Percentiles rank a stretch among this genome's conserved stretches.
Conservation (phyloP, 352 stramenopile species). For the Phytophthora constricta region DNA sequence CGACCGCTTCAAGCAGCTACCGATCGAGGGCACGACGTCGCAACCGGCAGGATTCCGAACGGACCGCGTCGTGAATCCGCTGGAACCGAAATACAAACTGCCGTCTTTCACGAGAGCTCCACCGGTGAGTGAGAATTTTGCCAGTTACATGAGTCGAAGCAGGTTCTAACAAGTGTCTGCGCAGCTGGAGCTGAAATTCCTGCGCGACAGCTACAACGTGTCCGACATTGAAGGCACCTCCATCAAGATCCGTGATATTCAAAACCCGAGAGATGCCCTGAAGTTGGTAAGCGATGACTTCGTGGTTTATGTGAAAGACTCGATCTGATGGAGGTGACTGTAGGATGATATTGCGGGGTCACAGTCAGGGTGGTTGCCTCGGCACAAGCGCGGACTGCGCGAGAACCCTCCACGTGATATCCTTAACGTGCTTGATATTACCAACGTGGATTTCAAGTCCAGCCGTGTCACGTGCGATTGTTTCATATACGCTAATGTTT, state of each 20-base stretch:
- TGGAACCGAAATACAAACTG: slow-evolving; percentile 69
- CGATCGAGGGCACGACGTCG: slow-evolving; percentile 63
- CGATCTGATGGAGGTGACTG: neutral
- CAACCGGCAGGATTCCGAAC: slow-evolving; percentile 64
- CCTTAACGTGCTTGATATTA: slow-evolving; percentile 72
- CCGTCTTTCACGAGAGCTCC: slow-evolving; percentile 52
- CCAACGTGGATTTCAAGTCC: slow-evolving; percentile 72
- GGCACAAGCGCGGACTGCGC: slow-evolving; percentile 56
- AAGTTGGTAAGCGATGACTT: slow-evolving; percentile 38
- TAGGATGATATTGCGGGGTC: slow-evolving; percentile 67
- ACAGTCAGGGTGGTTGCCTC: slow-evolving; percentile 60
- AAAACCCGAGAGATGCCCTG: slow-evolving; percentile 54
- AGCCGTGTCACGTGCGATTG: slow-evolving; percentile 67
- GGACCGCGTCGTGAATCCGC: slow-evolving; percentile 67
- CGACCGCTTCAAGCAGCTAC: slow-evolving; percentile 73
- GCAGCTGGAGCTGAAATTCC: slow-evolving; percentile 60
- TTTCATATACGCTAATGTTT: neutral
- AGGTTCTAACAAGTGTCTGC: neutral
- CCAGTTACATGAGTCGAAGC: neutral
- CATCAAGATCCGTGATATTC: slow-evolving; percentile 47
- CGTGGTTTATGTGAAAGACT: neutral
- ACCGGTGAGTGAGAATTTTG: slow-evolving; percentile 30
- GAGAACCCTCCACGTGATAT: slow-evolving; percentile 69
- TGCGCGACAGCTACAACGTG: slow-evolving; percentile 80
- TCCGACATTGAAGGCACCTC: slow-evolving; percentile 74